Evolutionary conservation across 345 rosid genomes (phyloP), one percentile per base, ranked within the genome.

Genomic region (Gossypium sturtianum): DNA sequence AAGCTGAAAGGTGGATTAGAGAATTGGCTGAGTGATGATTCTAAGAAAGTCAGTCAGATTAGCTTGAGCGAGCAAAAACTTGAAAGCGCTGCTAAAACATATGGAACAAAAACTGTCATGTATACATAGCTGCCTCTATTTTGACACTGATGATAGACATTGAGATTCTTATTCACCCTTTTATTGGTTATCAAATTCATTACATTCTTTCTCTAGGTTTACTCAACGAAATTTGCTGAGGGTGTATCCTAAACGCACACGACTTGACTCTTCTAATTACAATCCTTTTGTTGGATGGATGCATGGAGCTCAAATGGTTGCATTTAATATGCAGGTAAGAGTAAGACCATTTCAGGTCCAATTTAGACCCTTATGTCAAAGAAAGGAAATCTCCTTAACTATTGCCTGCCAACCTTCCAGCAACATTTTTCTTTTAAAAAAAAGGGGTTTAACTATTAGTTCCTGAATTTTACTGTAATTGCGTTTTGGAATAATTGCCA

Each of bases 281-380:
- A 80, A 89, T 78, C 97, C 99, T n/a, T 79, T 86, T 3, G 58
- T 90, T 51, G 97, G 98, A 27, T 95, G 98, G 98, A 88, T 80
- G 77, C 92, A 90, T 74, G 99, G 97, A 79, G 99, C 99, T 83
- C 99, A 95, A 81, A 93, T 95, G 99, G 97, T 95, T 76, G 99
- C 99, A 72, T 95, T 93, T 70, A 95, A 95, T 78, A 95, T 95
- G 98, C 99, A 95, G 89, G 98, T 94, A 75, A 77, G 58, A 53
- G 38, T 34, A 34, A 77, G 69, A 59, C 1, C 19, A 9, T 66
- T 61, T 7, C 19, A 61, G 44, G 62, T 13, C 43, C 10, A 60
- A 34, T 34, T 34, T 34, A 34, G 38, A 34, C 38, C 7, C 38
- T 34, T 34, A 34, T 34, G 6, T 34, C 7, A 34, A 34, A 34